These are phyloP conservation scores for Aspergillus biplanus DNA, from an alignment of 495 filamentous ascomycete genomes.

Conservation along the genomic window DNA sequence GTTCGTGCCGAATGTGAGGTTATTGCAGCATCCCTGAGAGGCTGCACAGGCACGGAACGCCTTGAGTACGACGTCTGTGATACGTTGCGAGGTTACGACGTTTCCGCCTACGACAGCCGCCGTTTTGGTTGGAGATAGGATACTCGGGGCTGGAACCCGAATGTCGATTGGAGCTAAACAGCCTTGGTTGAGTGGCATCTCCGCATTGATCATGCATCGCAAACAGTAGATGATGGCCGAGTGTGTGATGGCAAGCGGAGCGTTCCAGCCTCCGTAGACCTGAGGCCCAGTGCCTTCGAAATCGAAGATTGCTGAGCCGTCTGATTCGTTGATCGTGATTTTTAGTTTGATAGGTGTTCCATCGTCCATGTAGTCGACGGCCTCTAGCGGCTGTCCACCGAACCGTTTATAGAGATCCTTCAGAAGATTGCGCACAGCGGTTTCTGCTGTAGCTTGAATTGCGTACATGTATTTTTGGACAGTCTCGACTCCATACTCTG, in stretches of 20 bases:
- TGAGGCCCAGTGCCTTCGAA: conserved; percentile 85
- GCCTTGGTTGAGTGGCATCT: conserved; percentile 96
- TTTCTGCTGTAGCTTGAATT: conserved; percentile 92
- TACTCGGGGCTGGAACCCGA: conserved; percentile 77
- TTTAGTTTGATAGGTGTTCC: conserved; percentile 86
- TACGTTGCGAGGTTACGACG: conserved; percentile 86
- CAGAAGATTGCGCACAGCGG: conserved; percentile 82
- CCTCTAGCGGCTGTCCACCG: conserved; percentile 76
- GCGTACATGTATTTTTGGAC: conserved; percentile 96
- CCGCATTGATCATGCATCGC: conserved; percentile 86
- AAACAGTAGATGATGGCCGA: conserved; percentile 97
- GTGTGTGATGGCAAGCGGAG: conserved; percentile 91
- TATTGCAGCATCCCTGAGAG: conserved; percentile 91
- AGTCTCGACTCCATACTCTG: conserved; percentile 86
- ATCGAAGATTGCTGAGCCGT: conserved; percentile 90
- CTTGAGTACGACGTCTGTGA: conserved; percentile 92
- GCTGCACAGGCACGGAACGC: conserved; percentile 91
- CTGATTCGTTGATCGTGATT: conserved; percentile 79
- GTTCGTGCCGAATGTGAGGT: conserved; percentile 58
- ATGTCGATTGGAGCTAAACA: conserved; percentile 88
- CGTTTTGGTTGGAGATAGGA: conserved; percentile 83
- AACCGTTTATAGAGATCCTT: conserved; percentile 62
- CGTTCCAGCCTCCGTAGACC: conserved; percentile 94
- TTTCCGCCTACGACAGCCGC: conserved; percentile 97
- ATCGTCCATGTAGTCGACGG: conserved; percentile 95